Evolutionary conservation across 345 rosid species (phyloP).

Genomic region (Aethionema arabicum): DNA sequence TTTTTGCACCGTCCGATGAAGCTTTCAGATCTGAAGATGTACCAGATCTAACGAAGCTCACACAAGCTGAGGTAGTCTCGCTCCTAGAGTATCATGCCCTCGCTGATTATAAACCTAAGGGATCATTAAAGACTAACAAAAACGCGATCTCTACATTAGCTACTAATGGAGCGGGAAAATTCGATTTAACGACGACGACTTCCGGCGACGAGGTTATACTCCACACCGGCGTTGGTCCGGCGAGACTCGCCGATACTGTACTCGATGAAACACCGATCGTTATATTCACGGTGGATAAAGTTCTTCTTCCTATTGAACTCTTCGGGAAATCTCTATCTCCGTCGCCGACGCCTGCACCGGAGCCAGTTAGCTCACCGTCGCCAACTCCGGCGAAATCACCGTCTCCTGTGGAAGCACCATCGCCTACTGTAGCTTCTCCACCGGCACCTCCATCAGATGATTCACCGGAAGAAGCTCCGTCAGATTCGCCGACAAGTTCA

Average conservation of each 20-base stretch:
- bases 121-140: constrained; percentile 61
- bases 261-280: constrained; percentile 69
- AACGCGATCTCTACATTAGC: constrained; percentile 69
- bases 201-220: constrained; percentile 75
- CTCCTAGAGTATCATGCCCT: constrained; percentile 79
- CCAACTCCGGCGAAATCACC: constrained; percentile 31
- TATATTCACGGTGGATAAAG: constrained; percentile 69
- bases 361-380: constrained; percentile 45
- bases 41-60: constrained; percentile 73
- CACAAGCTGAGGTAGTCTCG: constrained; percentile 64
- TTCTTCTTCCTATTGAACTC: constrained; percentile 68
- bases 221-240: constrained; percentile 64
- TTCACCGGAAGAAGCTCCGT: constrained; percentile 64
- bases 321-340: constrained; percentile 70
- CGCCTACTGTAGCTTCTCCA: constrained; percentile 71
- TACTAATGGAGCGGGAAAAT: constrained; percentile 66
- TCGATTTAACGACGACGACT: constrained; percentile 53
- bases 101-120: constrained; percentile 61
- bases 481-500: constrained; percentile 50
- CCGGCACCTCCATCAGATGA: constrained; percentile 69
- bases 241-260: constrained; percentile 71
- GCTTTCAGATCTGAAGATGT: constrained; percentile 74
- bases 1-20: constrained; percentile 87
- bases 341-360: constrained; percentile 59
- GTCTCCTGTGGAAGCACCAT: constrained; percentile 47